These are phyloP conservation scores for Globisporangium cederbergense DNA, from an alignment of 352 stramenopile species.

Conservation along the genomic window DNA sequence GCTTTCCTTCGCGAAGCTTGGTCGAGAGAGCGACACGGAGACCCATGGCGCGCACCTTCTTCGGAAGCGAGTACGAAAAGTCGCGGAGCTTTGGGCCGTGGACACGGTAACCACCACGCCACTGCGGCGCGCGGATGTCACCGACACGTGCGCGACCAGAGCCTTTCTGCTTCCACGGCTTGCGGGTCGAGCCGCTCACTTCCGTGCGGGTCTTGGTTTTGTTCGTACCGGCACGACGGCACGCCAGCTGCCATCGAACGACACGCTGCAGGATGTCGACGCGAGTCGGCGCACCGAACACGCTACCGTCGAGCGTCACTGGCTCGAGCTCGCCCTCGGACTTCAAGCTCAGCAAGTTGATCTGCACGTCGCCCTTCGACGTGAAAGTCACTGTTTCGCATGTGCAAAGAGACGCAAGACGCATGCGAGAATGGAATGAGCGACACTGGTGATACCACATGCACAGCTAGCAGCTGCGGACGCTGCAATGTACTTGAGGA, in stretches of 20 bases:
- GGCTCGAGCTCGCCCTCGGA: constrained; percentile 36
- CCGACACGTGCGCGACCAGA: constrained; percentile 83
- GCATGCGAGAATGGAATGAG: not conserved
- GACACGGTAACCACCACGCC: constrained; percentile 81
- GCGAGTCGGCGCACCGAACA: constrained; percentile 75
- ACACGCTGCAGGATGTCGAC: constrained; percentile 88
- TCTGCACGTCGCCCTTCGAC: constrained; percentile 51
- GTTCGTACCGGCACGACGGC: constrained; percentile 80
- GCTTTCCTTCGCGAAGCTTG: constrained; percentile 85
- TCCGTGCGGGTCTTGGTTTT: constrained; percentile 88
- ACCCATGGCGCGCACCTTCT: constrained; percentile 87
- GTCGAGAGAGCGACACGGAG: constrained; percentile 82
- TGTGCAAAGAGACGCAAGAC: not conserved
- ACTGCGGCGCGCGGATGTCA: constrained; percentile 82
- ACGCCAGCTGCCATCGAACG: constrained; percentile 85
- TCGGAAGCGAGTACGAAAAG: constrained; percentile 84
- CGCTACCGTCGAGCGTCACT: constrained; percentile 60
- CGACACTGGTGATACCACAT: not conserved
- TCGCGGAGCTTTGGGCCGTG: constrained; percentile 83
- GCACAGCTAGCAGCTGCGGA: not conserved
- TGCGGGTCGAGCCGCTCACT: constrained; percentile 84
- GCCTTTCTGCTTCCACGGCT: constrained; percentile 89
- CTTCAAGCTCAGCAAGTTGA: constrained; percentile 64
- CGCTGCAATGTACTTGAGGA: not conserved
- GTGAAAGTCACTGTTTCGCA: constrained; percentile 35